Conservation (phyloP, 768 basidiomycete genomes). For the Stropharia rugosoannulata region DNA sequence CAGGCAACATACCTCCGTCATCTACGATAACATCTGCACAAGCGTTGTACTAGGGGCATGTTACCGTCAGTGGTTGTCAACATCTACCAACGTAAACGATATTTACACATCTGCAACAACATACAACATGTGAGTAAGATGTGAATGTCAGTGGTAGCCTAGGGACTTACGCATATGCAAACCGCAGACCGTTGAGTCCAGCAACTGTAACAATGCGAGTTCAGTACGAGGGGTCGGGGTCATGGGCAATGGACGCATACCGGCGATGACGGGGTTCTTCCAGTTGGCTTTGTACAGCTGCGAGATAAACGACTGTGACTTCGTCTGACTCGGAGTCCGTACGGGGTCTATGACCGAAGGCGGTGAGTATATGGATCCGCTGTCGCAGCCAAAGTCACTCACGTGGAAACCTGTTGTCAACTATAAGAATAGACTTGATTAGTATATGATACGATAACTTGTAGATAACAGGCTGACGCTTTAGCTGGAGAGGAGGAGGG, state of each 20-base stretch:
- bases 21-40: constrained; percentile 35
- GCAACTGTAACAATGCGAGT: constrained; percentile 26
- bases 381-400: constrained; percentile 7
- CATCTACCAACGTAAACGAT: neutral
- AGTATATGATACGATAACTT: neutral
- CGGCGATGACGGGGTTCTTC: constrained; percentile 39
- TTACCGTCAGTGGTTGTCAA: neutral
- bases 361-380: neutral
- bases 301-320: constrained; percentile 29
- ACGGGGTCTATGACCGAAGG: constrained; percentile 16
- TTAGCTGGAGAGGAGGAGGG: constrained; percentile 41
- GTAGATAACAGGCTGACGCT: constrained; percentile 25
- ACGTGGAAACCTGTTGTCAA: constrained; percentile 37
- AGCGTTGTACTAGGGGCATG: constrained; percentile 27
- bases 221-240: neutral
- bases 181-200: constrained; percentile 38
- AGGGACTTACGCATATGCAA: constrained; percentile 32
- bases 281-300: constrained; percentile 39
- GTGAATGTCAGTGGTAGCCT: constrained; percentile 7
- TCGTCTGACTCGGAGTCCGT: constrained; percentile 22
- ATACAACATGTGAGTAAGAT: neutral
- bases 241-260: constrained; percentile 16
- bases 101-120: constrained; percentile 2
- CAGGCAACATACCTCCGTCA: constrained; percentile 20
- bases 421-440: constrained; percentile 13